Evolutionary conservation across 108 stramenopile species (phyloP), one percentile per base, ranked within the genome.

Genomic region (Fistulifera solaris): DNA sequence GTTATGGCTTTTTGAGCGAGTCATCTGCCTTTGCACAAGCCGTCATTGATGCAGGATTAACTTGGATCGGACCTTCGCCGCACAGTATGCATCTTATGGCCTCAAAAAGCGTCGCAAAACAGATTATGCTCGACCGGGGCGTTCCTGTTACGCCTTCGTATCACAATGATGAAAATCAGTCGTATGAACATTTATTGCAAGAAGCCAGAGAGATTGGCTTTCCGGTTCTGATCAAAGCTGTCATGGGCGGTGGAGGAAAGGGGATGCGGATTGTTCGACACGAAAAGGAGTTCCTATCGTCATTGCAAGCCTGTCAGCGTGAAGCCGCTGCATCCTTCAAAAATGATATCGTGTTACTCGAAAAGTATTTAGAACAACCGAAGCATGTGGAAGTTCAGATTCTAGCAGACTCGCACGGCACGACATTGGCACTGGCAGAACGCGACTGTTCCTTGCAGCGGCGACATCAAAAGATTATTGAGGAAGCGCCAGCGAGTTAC

Each of bases 351-450:
- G 77, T 99, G 39, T 71, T 99, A 47, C 66, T 99, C 35, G 98
- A 99, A 73, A 94, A 93, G 71, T 99, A 94, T 50, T 78, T 99
- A 43, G 93, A 89, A 48, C 73, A 91, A 53, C 96, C 96, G 3
- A 93, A 94, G 62, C 98, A 99, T 74, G 94, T 99, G 62, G 98
- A 99, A 67, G 94, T 99, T 50, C 96, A 99, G 71, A 70, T 99
- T 8, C 46, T 99, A 27, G 83, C 93, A n/a, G 67, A 66, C 14
- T 65, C 63, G 10, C 63, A 76, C 16, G 83, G 77, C 3, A 75
- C 76, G 21, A 62, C 79, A 31, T 79, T 83, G 35, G 73, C 78
- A 47, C 75, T 92, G 41, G 80, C 81, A 58, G 98, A 99, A 78
- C 73, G 98, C 12, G 98, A 99, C 59, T 99, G 98, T 66, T 72